Evolutionary conservation across 129 eudicot species (phyloP).

Genomic region (Scalesia atractyloides): DNA sequence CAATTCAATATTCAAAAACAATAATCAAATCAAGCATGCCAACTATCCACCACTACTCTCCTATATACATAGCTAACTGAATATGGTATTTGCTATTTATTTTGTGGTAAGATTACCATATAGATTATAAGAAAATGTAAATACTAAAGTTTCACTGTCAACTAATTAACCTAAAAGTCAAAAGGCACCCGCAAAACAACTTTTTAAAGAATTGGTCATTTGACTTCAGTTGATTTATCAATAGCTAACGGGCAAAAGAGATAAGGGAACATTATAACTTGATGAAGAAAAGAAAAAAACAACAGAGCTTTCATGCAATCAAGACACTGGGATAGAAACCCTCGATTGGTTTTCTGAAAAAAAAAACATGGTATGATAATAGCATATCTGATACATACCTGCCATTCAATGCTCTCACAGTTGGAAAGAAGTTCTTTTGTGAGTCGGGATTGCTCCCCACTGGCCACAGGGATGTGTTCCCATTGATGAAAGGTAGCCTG

Average conservation of each 20-base stretch:
- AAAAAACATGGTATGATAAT: background rate
- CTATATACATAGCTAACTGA: background rate
- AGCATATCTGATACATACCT: slow-evolving; percentile 48
- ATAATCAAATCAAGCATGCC: slow-evolving; percentile 3
- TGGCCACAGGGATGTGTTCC: slow-evolving; percentile 52
- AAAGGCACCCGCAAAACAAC: background rate
- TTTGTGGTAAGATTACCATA: background rate
- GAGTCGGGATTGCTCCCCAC: slow-evolving; percentile 44
- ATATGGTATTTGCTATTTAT: slow-evolving; percentile 4
- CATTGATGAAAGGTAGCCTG: slow-evolving; percentile 69
- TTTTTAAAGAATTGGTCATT: background rate
- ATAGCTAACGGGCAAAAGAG: background rate
- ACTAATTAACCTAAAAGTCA: background rate
- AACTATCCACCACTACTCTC: slow-evolving; percentile 3
- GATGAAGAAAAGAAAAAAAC: background rate
- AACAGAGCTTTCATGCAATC: background rate
- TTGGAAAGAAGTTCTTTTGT: slow-evolving; percentile 61
- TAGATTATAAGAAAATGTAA: background rate
- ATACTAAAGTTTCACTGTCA: background rate
- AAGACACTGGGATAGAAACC: background rate
- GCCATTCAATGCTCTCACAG: slow-evolving; percentile 92
- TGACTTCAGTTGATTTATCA: background rate
- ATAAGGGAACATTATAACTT: background rate
- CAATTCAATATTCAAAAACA: background rate
- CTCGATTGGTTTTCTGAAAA: background rate